Percentiles rank a stretch among this genome's conserved stretches.
Evolutionary conservation across 169 alveolate genomes (phyloP).

Genomic region (Eimeria maxima): DNA sequence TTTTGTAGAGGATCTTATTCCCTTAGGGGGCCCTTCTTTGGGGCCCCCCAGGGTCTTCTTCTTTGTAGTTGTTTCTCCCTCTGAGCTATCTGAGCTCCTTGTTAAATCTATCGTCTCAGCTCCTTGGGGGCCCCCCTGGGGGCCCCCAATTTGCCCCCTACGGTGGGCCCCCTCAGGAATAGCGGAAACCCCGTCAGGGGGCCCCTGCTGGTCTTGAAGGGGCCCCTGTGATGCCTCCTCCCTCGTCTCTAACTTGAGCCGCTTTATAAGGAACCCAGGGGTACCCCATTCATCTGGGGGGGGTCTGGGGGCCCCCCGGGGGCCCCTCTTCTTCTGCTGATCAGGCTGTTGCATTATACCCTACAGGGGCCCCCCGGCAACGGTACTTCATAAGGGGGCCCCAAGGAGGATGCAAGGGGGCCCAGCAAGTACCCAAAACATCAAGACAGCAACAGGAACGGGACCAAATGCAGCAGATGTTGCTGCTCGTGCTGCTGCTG

Average conservation of each 20-base stretch:
- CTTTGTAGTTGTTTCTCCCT: not conserved
- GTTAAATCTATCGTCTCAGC: not conserved
- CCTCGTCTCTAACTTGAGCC: not conserved
- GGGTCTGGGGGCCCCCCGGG: conserved; percentile 32
- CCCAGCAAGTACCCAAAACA: not conserved
- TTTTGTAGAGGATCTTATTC: too few species aligned
- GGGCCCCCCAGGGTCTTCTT: not conserved
- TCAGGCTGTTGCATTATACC: not conserved
- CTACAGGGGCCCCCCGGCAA: conserved; percentile 17
- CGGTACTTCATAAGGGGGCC: not conserved
- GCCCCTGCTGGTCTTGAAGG: not conserved
- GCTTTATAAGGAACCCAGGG: conserved; percentile 17
- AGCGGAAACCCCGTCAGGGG: not conserved
- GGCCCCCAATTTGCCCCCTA: not conserved
- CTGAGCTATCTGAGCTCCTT: conserved; percentile 17
- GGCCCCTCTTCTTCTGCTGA: not conserved
- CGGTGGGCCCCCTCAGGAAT: not conserved
- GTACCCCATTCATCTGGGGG: not conserved
- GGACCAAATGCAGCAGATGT: too few species aligned
- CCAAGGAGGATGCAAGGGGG: not conserved
- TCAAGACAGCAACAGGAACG: not conserved
- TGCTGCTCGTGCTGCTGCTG: too few species aligned
- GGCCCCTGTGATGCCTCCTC: conserved; percentile 6
- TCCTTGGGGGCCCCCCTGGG: conserved; percentile 30
- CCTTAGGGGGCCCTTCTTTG: not conserved